Evolutionary conservation across 768 basidiomycete genomes (phyloP), one percentile per base, ranked within the genome.

Genomic region (Hygrophoropsis aurantiaca): DNA sequence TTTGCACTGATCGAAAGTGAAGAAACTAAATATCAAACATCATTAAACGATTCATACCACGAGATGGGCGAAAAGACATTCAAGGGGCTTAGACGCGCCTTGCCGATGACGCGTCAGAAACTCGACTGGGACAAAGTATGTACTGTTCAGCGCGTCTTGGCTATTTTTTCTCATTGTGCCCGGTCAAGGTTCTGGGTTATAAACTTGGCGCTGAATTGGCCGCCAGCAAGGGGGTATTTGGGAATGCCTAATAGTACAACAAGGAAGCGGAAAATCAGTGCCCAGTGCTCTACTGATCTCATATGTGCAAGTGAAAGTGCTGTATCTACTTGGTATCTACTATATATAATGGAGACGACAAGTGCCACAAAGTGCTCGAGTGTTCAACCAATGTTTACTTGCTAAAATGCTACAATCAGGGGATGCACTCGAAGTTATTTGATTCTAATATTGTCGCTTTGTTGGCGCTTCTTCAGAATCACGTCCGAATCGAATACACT

Each of bases 21-120:
- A 59, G 87, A 93, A 62, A 74, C 80, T 11, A 79, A 77, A 53
- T 89, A 94, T 59, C 93, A 97, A 60, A 70, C 75, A 1, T 83
- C 85, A 13, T 64, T 98, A 44, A 89, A 83, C 58, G 85, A 87
- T 38, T 78, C 87, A 13, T 97, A 97, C 60, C 82, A 84, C 34
- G 85, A 90, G 55, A 86, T 99, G 82, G 81, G 87, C 33, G 94
- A 97, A 58, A 93, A 91, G 69, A 87, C 89, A 1, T 98, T 97
- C 79, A 91, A 90, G 66, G 83, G 87, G 5, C 74, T 99, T 42
- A 76, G 97, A 55, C 79, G 97, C 30, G 93, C 94, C 1, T 68
- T 99, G 47, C 97, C 95, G 0, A 73, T 97, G 60, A 97, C 94
- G 11, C 78, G 91, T 56, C 89, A 91, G 62, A 97, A 97, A 67